These are phyloP conservation scores for Heterobasidion parviporum DNA, from an alignment of 1,284 basidiomycete species.

Conservation along the genomic window DNA sequence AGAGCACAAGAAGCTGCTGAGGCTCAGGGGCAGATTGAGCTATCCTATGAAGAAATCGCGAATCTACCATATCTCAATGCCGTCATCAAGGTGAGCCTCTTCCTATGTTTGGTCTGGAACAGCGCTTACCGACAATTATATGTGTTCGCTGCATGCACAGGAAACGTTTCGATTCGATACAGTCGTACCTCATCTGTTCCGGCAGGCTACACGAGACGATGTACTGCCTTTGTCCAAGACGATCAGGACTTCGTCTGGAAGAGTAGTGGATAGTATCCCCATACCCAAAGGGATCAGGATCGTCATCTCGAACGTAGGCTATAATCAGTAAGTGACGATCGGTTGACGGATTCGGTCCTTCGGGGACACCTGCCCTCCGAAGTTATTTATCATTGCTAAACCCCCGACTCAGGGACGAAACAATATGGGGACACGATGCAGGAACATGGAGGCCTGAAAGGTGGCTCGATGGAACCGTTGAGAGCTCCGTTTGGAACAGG, in stretches of 20 bases:
- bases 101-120: background rate
- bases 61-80: constrained; percentile 43
- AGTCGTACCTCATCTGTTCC: constrained; percentile 16
- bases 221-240: constrained; percentile 23
- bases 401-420: too few relatives aligned
- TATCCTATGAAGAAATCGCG: constrained; percentile 36
- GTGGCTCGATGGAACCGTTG: constrained; percentile 32
- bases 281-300: constrained; percentile 26
- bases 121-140: background rate
- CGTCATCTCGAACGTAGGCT: constrained; percentile 25
- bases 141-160: constrained; percentile 5
- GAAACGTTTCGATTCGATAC: constrained; percentile 24
- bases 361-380: too few relatives aligned
- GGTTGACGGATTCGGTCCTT: too few relatives aligned
- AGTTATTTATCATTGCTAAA: too few relatives aligned
- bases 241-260: constrained; percentile 14
- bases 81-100: constrained; percentile 35
- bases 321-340: constrained; percentile 22
- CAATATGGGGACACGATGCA: constrained; percentile 41
- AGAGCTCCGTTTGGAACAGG: constrained; percentile 8
- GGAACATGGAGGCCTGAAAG: constrained; percentile 41
- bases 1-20: constrained; percentile 5
- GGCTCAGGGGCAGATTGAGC: constrained; percentile 15
- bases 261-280: constrained; percentile 23
- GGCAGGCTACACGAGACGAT: constrained; percentile 21